Conservation (phyloP, 768 basidiomycete genomes). For the Russula sp. region DNA sequence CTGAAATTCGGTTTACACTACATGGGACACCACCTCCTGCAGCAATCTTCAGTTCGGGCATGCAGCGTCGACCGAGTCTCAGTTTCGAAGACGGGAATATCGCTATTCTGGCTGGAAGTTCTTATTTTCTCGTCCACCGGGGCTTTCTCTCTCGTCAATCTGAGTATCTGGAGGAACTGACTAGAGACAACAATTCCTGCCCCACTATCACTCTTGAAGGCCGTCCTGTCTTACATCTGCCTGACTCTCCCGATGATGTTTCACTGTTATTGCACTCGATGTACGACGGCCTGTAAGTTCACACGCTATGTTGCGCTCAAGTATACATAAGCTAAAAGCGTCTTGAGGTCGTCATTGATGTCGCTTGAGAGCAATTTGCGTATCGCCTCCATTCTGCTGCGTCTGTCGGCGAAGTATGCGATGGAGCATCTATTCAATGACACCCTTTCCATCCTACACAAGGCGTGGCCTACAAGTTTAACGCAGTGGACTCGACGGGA, state of each 20-base stretch:
- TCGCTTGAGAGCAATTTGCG: conserved; percentile 48
- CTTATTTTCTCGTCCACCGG: conserved; percentile 65
- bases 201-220: conserved; percentile 44
- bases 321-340: background rate
- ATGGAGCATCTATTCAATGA: conserved; percentile 53
- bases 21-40: conserved; percentile 1
- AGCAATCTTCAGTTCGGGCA: conserved; percentile 21
- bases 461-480: conserved; percentile 58
- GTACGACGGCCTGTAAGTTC: conserved; percentile 65
- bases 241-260: conserved; percentile 53
- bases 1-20: background rate
- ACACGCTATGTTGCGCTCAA: background rate
- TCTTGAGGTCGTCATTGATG: conserved; percentile 21
- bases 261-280: conserved; percentile 54
- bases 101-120: conserved; percentile 48
- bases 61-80: conserved; percentile 43
- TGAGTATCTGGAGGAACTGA: conserved; percentile 38
- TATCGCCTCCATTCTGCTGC: conserved; percentile 51
- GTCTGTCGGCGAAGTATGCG: conserved; percentile 58
- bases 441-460: conserved; percentile 46
- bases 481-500: conserved; percentile 64
- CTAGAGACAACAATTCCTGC: conserved; percentile 29
- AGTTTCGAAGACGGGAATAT: conserved; percentile 69
- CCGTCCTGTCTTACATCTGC: conserved; percentile 47
- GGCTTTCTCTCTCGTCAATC: conserved; percentile 65